Evolutionary conservation across 345 rosid species (phyloP).

Genomic region (Leavenworthia alabamica): DNA sequence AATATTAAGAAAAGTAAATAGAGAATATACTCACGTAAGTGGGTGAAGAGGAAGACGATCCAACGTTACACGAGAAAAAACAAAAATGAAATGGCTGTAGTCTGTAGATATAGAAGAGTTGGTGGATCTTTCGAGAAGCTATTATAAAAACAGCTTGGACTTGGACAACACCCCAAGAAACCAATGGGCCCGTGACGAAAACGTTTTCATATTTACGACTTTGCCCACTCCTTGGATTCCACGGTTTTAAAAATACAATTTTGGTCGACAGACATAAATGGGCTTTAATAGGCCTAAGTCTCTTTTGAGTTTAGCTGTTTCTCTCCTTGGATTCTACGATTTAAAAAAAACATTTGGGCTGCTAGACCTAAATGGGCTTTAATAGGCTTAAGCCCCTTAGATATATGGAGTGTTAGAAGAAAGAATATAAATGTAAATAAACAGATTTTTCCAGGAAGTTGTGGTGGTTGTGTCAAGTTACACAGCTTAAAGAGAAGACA

Average conservation of each 20-base stretch:
- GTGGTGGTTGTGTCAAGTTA: constrained; percentile 16
- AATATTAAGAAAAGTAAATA: background rate
- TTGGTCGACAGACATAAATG: no score
- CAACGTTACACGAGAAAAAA: background rate
- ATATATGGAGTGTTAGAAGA: no score
- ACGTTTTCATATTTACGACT: no score
- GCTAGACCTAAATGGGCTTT: background rate
- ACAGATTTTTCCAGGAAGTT: background rate
- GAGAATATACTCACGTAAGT: constrained; percentile 16
- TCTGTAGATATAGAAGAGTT: constrained; percentile 13
- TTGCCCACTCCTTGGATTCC: no score
- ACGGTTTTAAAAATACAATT: no score
- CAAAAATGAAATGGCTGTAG: no score
- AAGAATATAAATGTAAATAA: background rate
- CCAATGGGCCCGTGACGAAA: no score
- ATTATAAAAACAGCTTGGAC: no score
- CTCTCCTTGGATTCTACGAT: constrained; percentile 10
- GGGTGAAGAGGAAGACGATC: constrained; percentile 1
- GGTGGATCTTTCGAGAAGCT: no score
- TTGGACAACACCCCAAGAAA: no score
- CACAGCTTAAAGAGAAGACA: constrained; percentile 19
- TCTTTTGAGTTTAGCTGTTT: no score
- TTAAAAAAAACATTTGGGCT: background rate
- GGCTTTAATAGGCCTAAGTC: no score
- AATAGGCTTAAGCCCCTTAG: background rate